phyloP scores from a whole-genome alignment of 2,329 filamentous ascomycete genomes.

The Aspergillus novoparasiticus region DNA sequence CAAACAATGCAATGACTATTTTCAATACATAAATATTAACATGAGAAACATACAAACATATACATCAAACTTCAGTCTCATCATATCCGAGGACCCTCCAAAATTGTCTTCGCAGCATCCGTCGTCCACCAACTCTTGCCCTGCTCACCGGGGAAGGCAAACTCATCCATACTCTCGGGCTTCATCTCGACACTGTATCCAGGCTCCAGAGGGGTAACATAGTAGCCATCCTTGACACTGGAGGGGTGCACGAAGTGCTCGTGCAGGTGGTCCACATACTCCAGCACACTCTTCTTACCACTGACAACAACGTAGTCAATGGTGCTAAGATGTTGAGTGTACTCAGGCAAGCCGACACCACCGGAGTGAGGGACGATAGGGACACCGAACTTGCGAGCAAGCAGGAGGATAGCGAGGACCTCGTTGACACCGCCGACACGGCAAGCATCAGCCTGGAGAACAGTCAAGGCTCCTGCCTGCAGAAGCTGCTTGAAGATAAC shows the following conservation, averaged over 20 bases:
- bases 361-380: slow-evolving; percentile 89
- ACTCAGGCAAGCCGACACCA: slow-evolving; percentile 87
- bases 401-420: slow-evolving; percentile 83
- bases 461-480: slow-evolving; percentile 75
- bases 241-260: slow-evolving; percentile 88
- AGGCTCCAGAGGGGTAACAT: slow-evolving; percentile 78
- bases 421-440: slow-evolving; percentile 89
- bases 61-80: slow-evolving; percentile 1
- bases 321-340: slow-evolving; percentile 88
- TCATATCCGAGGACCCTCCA: slow-evolving; percentile 56
- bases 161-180: slow-evolving; percentile 79
- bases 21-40: slow-evolving; percentile 4
- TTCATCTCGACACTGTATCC: slow-evolving; percentile 97
- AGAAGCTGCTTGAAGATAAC: slow-evolving; percentile 93
- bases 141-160: slow-evolving; percentile 73
- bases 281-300: slow-evolving; percentile 78
- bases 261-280: slow-evolving; percentile 92
- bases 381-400: slow-evolving; percentile 69
- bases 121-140: slow-evolving; percentile 85
- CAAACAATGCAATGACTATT: neutral
- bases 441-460: slow-evolving; percentile 89
- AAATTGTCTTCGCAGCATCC: slow-evolving; percentile 74
- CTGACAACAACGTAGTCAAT: slow-evolving; percentile 90
- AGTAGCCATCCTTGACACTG: slow-evolving; percentile 80
- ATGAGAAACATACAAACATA: slow-evolving; percentile 5